Conservation (phyloP, 805 yeast species). For the Yamadazyma sp. region DNA sequence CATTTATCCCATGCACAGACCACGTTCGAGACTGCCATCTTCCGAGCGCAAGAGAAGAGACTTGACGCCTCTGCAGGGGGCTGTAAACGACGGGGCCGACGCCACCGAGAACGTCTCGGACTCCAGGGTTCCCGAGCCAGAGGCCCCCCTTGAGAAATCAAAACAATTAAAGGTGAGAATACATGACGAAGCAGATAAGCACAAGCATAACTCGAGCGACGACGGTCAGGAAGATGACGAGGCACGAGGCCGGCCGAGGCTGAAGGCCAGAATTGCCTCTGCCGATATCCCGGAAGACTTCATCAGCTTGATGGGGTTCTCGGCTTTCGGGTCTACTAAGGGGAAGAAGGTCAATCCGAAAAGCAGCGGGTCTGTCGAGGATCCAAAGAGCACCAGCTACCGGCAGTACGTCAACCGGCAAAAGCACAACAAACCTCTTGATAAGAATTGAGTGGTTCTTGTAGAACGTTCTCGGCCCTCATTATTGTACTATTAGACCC, state of each 20-base stretch:
- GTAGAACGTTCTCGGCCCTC: too few species aligned
- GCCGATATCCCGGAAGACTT: constrained; percentile 26
- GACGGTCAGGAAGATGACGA: constrained; percentile 20
- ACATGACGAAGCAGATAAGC: background rate
- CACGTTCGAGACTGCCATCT: constrained; percentile 8
- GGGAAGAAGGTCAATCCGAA: constrained; percentile 54
- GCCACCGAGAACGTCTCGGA: background rate
- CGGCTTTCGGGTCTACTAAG: constrained; percentile 53
- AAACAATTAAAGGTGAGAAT: constrained; percentile 1
- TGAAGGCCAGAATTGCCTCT: constrained; percentile 19
- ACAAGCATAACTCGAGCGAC: background rate
- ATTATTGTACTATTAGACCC: too few species aligned
- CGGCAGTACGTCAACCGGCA: constrained; percentile 44
- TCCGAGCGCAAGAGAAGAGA: constrained; percentile 10
- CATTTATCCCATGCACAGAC: constrained; percentile 5
- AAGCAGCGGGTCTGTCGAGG: constrained; percentile 43
- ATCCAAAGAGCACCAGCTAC: constrained; percentile 44
- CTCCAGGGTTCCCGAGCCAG: background rate
- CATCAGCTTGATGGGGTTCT: constrained; percentile 57
- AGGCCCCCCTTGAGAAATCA: background rate
- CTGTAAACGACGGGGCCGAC: background rate
- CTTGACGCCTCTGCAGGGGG: constrained; percentile 5
- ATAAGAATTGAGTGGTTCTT: constrained; percentile 56
- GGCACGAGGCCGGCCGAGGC: constrained; percentile 22
- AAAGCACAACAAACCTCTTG: constrained; percentile 45